Conservation (phyloP, 2,329 filamentous ascomycete genomes). For the Apiospora arundinis region DNA sequence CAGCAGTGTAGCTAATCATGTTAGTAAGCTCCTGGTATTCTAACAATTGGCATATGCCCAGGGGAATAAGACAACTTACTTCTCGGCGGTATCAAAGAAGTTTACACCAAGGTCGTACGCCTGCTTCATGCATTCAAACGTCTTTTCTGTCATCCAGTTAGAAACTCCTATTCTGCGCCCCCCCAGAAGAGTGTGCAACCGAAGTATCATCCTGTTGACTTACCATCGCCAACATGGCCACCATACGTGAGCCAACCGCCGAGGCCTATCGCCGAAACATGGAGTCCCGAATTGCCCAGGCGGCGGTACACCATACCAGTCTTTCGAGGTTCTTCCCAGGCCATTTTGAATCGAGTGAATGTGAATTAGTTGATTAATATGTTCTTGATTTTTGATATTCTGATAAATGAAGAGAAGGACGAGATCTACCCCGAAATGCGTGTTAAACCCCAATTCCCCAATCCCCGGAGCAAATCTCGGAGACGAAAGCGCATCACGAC, state of each 20-base stretch:
- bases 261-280: constrained; percentile 76
- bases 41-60: too few relatives aligned
- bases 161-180: background rate
- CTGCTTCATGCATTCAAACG: constrained; percentile 66
- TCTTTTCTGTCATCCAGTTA: constrained; percentile 51
- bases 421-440: background rate
- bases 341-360: constrained; percentile 21
- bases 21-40: background rate
- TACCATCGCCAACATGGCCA: constrained; percentile 72
- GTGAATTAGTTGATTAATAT: background rate
- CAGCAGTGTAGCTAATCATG: constrained; percentile 53
- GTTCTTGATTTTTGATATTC: too few relatives aligned
- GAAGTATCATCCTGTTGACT: background rate
- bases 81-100: constrained; percentile 68
- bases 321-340: constrained; percentile 27
- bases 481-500: constrained; percentile 9
- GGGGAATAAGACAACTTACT: constrained; percentile 14
- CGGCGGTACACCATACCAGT: constrained; percentile 60
- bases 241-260: constrained; percentile 79
- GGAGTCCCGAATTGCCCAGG: constrained; percentile 73
- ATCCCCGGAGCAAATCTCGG: constrained; percentile 24
- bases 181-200: background rate
- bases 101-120: constrained; percentile 67
- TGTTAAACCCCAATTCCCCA: background rate
- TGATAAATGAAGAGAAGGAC: background rate